Evolutionary conservation across 75 land plant species (phyloP).

Genomic region (Ceratopteris richardii): DNA sequence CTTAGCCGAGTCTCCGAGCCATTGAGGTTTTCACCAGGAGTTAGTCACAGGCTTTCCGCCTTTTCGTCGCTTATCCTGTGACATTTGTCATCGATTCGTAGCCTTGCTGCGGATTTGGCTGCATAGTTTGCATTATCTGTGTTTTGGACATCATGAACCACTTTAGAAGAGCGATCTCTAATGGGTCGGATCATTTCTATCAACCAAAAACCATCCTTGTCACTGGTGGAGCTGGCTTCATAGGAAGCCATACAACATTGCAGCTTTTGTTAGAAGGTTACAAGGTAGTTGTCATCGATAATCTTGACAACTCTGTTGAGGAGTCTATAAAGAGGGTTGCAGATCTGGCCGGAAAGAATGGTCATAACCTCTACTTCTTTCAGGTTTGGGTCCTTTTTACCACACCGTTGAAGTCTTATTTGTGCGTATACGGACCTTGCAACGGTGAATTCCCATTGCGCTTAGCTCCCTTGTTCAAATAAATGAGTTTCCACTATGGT

Average conservation of each 20-base stretch:
- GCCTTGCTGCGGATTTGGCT: too few species aligned
- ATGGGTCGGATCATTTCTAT: not conserved
- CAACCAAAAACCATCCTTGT: slow-evolving; percentile 34
- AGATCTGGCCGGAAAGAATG: slow-evolving; percentile 56
- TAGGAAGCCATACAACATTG: slow-evolving; percentile 80
- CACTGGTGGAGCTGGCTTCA: slow-evolving; percentile 91
- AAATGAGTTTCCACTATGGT: too few species aligned
- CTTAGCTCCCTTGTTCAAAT: too few species aligned
- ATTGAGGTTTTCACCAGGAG: too few species aligned
- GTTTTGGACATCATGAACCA: slow-evolving; percentile 6
- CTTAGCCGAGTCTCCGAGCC: too few species aligned
- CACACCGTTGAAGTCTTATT: too few species aligned
- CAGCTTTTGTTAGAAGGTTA: slow-evolving; percentile 67
- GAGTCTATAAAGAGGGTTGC: slow-evolving; percentile 52
- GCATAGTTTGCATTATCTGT: too few species aligned
- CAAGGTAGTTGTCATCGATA: slow-evolving; percentile 61
- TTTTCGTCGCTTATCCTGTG: too few species aligned
- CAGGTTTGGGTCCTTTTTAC: slow-evolving; percentile 36
- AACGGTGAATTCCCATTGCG: too few species aligned
- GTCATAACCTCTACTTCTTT: slow-evolving; percentile 47
- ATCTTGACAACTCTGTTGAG: slow-evolving; percentile 63
- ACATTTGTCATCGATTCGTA: too few species aligned
- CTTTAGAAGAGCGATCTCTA: not conserved
- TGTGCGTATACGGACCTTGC: too few species aligned
- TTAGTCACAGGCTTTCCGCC: too few species aligned